phyloP scores from a whole-genome alignment of 139 green algal species.

The Pycnococcus provasolii region DNA sequence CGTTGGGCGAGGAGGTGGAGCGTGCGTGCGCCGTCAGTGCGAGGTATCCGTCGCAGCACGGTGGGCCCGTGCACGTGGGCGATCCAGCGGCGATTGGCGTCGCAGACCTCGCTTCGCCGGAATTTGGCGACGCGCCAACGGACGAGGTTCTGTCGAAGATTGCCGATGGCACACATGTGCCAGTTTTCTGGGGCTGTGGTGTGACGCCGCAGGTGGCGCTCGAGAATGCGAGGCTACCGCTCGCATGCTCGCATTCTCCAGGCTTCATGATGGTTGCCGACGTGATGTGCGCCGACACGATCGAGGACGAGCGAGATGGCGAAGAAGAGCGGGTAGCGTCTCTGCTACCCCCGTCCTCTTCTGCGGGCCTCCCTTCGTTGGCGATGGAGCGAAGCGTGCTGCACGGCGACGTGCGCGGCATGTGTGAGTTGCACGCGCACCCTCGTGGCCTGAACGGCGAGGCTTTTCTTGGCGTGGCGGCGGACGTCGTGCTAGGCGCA shows the following conservation, averaged over 20 bases:
- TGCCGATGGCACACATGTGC: neutral
- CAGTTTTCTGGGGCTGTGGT: neutral
- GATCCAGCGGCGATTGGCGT: neutral
- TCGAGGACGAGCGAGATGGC: neutral
- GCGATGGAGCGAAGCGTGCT: too few relatives aligned
- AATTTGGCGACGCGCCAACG: neutral
- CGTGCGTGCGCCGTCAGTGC: neutral
- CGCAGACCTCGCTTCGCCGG: neutral
- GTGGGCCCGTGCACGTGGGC: neutral
- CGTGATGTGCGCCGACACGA: neutral
- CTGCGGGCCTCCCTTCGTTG: too few relatives aligned
- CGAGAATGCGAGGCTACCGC: neutral
- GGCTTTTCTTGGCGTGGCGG: too few relatives aligned
- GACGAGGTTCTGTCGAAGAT: neutral
- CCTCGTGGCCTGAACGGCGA: too few relatives aligned
- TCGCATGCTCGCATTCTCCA: neutral
- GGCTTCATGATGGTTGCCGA: neutral
- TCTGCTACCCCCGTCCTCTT: too few relatives aligned
- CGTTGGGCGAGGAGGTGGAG: neutral
- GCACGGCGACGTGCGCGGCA: too few relatives aligned
- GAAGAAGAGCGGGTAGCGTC: neutral
- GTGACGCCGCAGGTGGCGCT: neutral
- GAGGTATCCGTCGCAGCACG: neutral
- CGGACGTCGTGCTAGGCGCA: too few relatives aligned
- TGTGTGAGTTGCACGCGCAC: too few relatives aligned